phyloP scores from a whole-genome alignment of 345 rosid species.

The Arabidopsis thaliana region DNA sequence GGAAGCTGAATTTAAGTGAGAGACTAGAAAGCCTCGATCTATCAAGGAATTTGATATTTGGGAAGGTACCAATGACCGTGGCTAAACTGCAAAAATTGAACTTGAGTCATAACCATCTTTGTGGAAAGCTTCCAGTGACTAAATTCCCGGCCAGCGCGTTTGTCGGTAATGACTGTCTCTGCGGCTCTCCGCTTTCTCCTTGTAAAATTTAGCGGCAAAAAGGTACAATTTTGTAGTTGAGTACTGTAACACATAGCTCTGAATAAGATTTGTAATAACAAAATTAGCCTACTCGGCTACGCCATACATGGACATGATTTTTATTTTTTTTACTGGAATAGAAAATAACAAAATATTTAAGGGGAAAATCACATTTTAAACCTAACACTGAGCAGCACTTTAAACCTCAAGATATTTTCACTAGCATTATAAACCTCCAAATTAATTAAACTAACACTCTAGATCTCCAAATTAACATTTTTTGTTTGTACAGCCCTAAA shows the following conservation, averaged over 20 bases:
- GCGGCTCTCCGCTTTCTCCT: constrained; percentile 58
- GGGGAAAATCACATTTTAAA: too few relatives aligned
- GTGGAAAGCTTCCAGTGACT: constrained; percentile 64
- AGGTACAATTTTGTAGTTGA: not conserved
- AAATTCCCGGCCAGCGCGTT: constrained; percentile 61
- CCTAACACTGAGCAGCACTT: too few relatives aligned
- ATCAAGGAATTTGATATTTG: constrained; percentile 59
- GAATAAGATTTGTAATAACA: not conserved
- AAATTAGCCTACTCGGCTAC: not conserved
- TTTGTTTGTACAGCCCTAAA: too few relatives aligned
- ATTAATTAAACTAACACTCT: too few relatives aligned
- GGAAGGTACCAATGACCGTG: constrained; percentile 59
- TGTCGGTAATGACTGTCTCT: constrained; percentile 57
- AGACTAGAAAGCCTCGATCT: constrained; percentile 48
- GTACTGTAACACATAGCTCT: not conserved
- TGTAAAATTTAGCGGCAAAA: constrained; percentile 43
- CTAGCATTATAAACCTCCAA: too few relatives aligned
- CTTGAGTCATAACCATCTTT: constrained; percentile 64
- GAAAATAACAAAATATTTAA: too few relatives aligned
- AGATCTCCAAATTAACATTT: too few relatives aligned
- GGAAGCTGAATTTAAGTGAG: constrained; percentile 47
- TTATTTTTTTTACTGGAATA: too few relatives aligned
- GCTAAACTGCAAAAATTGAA: constrained; percentile 54
- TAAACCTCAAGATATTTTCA: too few relatives aligned
- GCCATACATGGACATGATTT: not conserved